These are phyloP conservation scores for Chenopodium formosanum DNA, from an alignment of 148 eudicot genomes.

Conservation along the genomic window DNA sequence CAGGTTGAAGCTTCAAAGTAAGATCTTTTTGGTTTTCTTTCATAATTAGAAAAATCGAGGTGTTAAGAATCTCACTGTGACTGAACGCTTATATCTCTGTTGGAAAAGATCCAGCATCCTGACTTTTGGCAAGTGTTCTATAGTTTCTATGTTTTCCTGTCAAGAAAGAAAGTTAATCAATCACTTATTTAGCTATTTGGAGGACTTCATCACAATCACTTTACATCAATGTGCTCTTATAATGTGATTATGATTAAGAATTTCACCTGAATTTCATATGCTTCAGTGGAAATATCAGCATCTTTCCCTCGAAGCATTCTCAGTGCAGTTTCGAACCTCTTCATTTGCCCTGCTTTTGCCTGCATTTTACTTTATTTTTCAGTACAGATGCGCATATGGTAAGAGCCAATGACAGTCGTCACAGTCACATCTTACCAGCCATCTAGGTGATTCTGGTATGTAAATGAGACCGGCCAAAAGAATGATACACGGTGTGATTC, in stretches of 20 bases:
- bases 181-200: neutral
- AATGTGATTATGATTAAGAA: neutral
- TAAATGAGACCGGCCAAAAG: constrained; percentile 21
- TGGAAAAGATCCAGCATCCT: constrained; percentile 27
- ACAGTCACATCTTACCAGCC: constrained; percentile 22
- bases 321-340: constrained; percentile 15
- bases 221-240: neutral
- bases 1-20: neutral
- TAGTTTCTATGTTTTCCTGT: constrained; percentile 20
- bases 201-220: neutral
- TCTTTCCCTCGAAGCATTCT: constrained; percentile 27
- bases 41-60: neutral
- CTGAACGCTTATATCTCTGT: constrained; percentile 22
- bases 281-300: constrained; percentile 23
- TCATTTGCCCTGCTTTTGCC: constrained; percentile 26
- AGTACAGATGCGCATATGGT: neutral
- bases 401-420: neutral
- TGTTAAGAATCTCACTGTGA: constrained; percentile 5
- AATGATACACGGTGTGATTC: constrained; percentile 21
- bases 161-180: neutral
- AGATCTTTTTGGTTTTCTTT: neutral
- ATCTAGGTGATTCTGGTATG: constrained; percentile 33
- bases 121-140: constrained; percentile 28
- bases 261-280: constrained; percentile 23
- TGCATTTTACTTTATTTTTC: neutral